Evolutionary conservation across 768 basidiomycete species (phyloP).

Genomic region (Filobasidium floriforme): DNA sequence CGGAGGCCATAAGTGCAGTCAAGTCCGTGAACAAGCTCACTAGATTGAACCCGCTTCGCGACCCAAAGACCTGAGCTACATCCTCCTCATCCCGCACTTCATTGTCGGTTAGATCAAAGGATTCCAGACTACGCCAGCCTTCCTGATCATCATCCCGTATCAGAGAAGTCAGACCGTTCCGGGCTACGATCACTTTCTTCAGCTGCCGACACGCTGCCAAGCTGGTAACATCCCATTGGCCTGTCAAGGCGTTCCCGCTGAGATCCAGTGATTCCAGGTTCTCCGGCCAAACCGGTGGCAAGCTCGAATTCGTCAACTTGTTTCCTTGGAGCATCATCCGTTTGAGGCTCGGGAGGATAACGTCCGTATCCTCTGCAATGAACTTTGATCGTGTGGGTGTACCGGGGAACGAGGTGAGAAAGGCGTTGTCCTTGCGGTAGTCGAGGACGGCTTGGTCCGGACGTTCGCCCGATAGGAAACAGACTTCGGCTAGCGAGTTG

Average conservation of each 20-base stretch:
- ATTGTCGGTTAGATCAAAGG: constrained; percentile 9
- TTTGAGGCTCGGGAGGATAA: constrained; percentile 11
- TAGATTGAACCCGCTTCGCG: not conserved
- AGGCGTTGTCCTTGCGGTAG: constrained; percentile 16
- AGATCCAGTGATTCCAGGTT: constrained; percentile 16
- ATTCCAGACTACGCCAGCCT: constrained; percentile 9
- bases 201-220: constrained; percentile 7
- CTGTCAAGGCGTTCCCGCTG: constrained; percentile 11
- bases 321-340: constrained; percentile 6
- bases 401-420: constrained; percentile 17
- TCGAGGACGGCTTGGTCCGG: constrained; percentile 34
- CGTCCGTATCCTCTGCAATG: constrained; percentile 8
- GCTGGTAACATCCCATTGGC: constrained; percentile 6
- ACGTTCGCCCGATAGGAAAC: constrained; percentile 30
- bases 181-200: not conserved
- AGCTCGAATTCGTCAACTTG: constrained; percentile 9
- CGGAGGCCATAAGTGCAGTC: too few species aligned
- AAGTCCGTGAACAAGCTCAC: not conserved
- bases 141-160: not conserved
- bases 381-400: constrained; percentile 16
- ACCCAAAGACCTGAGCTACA: not conserved
- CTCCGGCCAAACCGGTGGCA: constrained; percentile 18
- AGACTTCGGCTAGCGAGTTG: constrained; percentile 31
- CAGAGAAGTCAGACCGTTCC: constrained; percentile 9
- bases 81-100: constrained; percentile 6